These are phyloP conservation scores for Vitis rotundifolia DNA, from an alignment of 164 flowering plant species.

Conservation along the genomic window DNA sequence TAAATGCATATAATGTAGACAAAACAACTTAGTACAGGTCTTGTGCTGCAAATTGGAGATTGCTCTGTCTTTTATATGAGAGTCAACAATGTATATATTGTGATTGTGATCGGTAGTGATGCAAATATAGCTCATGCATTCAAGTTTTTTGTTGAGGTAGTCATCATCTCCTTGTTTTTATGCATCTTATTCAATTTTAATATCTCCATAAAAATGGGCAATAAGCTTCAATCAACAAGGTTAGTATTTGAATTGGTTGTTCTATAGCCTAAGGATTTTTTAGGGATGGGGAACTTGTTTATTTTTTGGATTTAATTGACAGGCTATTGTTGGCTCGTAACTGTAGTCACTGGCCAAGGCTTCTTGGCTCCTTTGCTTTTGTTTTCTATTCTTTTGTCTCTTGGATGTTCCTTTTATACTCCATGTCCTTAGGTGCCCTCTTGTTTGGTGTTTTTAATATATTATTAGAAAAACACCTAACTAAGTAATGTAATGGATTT, in stretches of 20 bases:
- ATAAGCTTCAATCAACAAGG: neutral
- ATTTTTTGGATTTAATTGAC: too few species aligned
- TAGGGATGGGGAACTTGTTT: too few species aligned
- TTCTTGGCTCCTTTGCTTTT: neutral
- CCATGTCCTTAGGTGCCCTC: too few species aligned
- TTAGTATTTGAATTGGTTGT: neutral
- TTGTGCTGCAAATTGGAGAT: slow-evolving; percentile 97
- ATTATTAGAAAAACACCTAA: too few species aligned
- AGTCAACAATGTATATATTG: slow-evolving; percentile 98
- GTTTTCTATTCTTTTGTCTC: neutral
- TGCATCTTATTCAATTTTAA: neutral
- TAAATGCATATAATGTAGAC: slow-evolving; percentile 98
- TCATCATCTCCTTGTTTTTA: slow-evolving; percentile 1
- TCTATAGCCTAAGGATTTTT: too few species aligned
- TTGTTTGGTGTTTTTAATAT: too few species aligned
- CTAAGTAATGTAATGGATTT: too few species aligned
- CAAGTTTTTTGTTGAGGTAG: slow-evolving; percentile 99
- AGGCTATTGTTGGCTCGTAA: too few species aligned
- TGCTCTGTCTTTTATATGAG: slow-evolving; percentile 99
- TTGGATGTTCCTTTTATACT: neutral
- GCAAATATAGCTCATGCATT: slow-evolving; percentile 98
- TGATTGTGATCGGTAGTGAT: slow-evolving; percentile 98
- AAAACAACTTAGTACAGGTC: slow-evolving; percentile 96
- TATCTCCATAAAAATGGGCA: neutral
- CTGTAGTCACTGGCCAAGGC: too few species aligned